phyloP scores from a whole-genome alignment of 163 green algal genomes.

The Prototheca wickerhamii region DNA sequence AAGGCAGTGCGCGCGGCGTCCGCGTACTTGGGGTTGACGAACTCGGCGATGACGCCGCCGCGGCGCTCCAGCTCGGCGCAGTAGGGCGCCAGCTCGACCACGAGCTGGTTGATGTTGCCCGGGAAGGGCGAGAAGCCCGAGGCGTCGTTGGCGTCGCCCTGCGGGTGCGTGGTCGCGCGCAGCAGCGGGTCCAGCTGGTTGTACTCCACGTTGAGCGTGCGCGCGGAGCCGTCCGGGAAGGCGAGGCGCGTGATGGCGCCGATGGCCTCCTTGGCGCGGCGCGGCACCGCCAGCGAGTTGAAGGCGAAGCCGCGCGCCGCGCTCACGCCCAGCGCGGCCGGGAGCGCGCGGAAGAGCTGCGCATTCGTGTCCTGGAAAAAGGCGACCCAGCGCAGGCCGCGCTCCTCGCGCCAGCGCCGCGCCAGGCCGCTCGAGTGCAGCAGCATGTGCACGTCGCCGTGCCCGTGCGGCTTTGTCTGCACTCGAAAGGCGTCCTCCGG shows the following conservation, averaged over 20 bases:
- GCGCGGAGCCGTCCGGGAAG: constrained; percentile 17
- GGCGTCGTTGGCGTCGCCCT: constrained; percentile 69
- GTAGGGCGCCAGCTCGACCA: constrained; percentile 78
- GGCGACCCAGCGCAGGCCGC: constrained; percentile 65
- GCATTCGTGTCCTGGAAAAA: constrained; percentile 99
- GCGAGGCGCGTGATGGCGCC: constrained; percentile 77
- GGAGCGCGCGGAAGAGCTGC: constrained; percentile 80
- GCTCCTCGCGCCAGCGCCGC: not conserved
- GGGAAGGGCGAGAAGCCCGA: constrained; percentile 89
- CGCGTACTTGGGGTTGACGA: constrained; percentile 98
- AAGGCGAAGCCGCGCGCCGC: constrained; percentile 69
- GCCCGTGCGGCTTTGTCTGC: constrained; percentile 96
- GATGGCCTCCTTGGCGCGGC: constrained; percentile 89
- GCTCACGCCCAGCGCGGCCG: constrained; percentile 68
- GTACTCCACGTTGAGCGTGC: constrained; percentile 98
- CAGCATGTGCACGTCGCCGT: constrained; percentile 96
- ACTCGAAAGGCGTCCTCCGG: constrained; percentile 50
- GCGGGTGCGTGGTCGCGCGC: constrained; percentile 50
- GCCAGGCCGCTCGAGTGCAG: constrained; percentile 74
- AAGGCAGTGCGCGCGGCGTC: constrained; percentile 81
- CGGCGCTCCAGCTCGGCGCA: constrained; percentile 60
- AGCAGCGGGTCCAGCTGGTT: constrained; percentile 87
- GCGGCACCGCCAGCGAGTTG: constrained; percentile 87
- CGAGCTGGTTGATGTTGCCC: constrained; percentile 98
- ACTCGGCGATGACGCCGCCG: constrained; percentile 86